These are phyloP conservation scores for Betula pendula DNA, from an alignment of 306 rosid genomes.

Conservation along the genomic window DNA sequence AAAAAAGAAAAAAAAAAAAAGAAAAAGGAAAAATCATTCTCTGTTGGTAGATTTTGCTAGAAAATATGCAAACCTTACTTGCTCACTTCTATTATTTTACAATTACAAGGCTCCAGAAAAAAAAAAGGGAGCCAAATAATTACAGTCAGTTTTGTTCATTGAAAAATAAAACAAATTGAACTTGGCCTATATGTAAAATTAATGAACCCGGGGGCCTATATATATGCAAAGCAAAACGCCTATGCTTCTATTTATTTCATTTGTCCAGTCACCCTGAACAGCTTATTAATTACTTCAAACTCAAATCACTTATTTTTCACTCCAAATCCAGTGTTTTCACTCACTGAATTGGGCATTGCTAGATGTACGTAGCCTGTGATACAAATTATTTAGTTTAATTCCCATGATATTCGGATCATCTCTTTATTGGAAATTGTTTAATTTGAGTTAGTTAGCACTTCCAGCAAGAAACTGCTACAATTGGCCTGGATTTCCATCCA, in stretches of 20 bases:
- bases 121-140: conserved; percentile 2
- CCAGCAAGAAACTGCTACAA: conserved; percentile 92
- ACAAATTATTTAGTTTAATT: conserved; percentile 8
- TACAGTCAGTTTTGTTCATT: conserved; percentile 17
- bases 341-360: conserved; percentile 29
- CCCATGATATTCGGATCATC: conserved; percentile 16
- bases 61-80: neutral
- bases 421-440: conserved; percentile 34
- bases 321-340: conserved; percentile 18
- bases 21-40: no score
- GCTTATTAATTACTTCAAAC: conserved; percentile 23
- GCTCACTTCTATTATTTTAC: neutral
- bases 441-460: conserved; percentile 50
- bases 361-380: conserved; percentile 1
- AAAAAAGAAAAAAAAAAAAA: no score
- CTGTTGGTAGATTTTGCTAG: no score
- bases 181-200: conserved; percentile 26
- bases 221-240: conserved; percentile 36
- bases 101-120: neutral
- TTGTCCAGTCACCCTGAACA: conserved; percentile 31
- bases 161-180: conserved; percentile 31
- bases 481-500: conserved; percentile 91
- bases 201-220: conserved; percentile 14
- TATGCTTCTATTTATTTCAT: conserved; percentile 46
- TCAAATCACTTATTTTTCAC: conserved; percentile 22